phyloP scores from a whole-genome alignment of 2,329 filamentous ascomycete species.

The Basipetospora chlamydospora region DNA sequence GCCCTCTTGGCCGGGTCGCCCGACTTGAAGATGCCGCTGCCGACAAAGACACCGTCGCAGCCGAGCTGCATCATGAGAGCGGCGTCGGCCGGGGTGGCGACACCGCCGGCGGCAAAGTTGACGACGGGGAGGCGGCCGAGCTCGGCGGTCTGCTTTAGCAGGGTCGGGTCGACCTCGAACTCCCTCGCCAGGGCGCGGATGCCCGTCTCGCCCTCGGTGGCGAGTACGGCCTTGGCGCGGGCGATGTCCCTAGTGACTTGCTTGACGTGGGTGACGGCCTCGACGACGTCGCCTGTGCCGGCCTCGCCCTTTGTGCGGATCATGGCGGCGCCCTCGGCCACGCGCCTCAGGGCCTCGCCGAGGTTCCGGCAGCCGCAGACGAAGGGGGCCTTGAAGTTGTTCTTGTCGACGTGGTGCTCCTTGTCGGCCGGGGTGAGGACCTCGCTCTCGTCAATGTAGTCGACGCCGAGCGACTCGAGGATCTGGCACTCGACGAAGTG shows the following conservation, averaged over 20 bases:
- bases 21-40: slow-evolving; percentile 93
- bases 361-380: slow-evolving; percentile 94
- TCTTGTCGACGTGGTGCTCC: slow-evolving; percentile 83
- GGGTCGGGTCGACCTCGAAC: slow-evolving; percentile 59
- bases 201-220: slow-evolving; percentile 32
- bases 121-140: slow-evolving; percentile 83
- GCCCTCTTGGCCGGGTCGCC: slow-evolving; percentile 82
- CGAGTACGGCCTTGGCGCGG: slow-evolving; percentile 61
- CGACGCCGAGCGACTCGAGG: slow-evolving; percentile 83
- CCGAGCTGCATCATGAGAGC: slow-evolving; percentile 97
- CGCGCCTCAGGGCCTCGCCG: slow-evolving; percentile 79
- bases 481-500: slow-evolving; percentile 99
- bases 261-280: slow-evolving; percentile 93
- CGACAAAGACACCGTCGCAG: slow-evolving; percentile 95
- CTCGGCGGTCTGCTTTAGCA: slow-evolving; percentile 77
- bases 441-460: slow-evolving; percentile 98
- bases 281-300: slow-evolving; percentile 90
- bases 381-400: slow-evolving; percentile 69
- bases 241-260: slow-evolving; percentile 74
- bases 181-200: slow-evolving; percentile 65
- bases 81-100: slow-evolving; percentile 97
- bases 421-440: slow-evolving; percentile 91
- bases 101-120: slow-evolving; percentile 95
- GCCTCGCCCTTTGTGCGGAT: slow-evolving; percentile 98
- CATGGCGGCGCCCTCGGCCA: slow-evolving; percentile 93